Base-by-base conservation (phyloP, 345 rosid species). In the Eucalyptus pauciflora region DNA sequence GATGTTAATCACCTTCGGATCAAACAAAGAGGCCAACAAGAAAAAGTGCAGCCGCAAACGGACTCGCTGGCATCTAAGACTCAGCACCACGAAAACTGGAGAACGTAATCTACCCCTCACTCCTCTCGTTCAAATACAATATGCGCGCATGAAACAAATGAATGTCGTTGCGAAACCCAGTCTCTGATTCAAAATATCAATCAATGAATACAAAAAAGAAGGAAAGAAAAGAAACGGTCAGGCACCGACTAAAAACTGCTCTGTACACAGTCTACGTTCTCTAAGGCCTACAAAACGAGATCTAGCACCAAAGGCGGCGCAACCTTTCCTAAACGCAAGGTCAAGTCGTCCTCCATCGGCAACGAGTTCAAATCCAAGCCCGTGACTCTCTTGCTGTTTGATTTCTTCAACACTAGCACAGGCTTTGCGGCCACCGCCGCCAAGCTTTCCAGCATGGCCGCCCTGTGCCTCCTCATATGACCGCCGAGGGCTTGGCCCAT, bases 401-500 rank as follows among this genome's bases (percentile, higher is more conserved):
- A 92, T 91, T 93, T 96, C 90, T 94, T 96, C 97, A 97, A 76
- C 79, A 95, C 94, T 16, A 95, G 92, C 49, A 91, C 67, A 58
- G 20, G 46, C 94, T 24, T 50, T 29, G 2, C 88, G 3, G 54
- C 51, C 1, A 48, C 50, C 1, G 76, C 41, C 2, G 37, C 12
- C 80, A 43, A 54, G 31, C 64, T 88, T 31, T 49, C 87, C 50
- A 7, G 54, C 58, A 81, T 33, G 50, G 85, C 86, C 13, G 91
- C 89, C 86, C 96, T 92, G 62, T 97, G 99, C 89, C 96, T 93
- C 93, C 99, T 94, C 99, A 97, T 97, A 89, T 97, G 99, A 48
- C 99, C 99, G 1, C 99, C 99, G 3, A 96, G 93, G 4, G 99
- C 99, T 92, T 97, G 99, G 27, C 99, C 99, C 9, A 97, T 87